Evolutionary conservation across 768 basidiomycete species (phyloP).

Genomic region (Sporobolomyces pararoseus): DNA sequence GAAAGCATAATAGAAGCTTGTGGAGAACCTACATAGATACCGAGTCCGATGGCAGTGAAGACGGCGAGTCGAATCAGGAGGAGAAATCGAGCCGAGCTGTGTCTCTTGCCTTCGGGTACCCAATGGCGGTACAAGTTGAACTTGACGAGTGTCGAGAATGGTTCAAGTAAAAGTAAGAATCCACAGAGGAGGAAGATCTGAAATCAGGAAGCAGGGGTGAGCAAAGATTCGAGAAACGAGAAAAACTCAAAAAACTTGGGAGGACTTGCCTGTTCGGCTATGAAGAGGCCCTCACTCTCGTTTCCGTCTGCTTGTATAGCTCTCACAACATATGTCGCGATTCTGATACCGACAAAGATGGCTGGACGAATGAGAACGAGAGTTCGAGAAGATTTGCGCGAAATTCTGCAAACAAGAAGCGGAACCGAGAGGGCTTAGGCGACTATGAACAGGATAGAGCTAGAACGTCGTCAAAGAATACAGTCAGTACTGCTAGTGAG

Average conservation of each 20-base stretch:
- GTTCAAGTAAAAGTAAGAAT: constrained; percentile 14
- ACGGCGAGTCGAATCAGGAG: neutral
- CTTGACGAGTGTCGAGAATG: constrained; percentile 6
- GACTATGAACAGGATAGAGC: constrained; percentile 28
- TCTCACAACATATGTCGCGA: constrained; percentile 29
- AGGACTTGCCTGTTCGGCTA: constrained; percentile 22
- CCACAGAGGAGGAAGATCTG: constrained; percentile 28
- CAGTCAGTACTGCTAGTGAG: no score
- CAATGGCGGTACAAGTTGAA: constrained; percentile 21
- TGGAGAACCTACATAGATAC: constrained; percentile 3
- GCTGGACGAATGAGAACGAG: constrained; percentile 10
- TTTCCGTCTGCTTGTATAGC: constrained; percentile 46
- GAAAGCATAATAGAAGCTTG: neutral
- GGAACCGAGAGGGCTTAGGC: constrained; percentile 4
- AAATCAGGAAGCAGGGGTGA: neutral
- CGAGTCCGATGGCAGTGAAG: constrained; percentile 3
- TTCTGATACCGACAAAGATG: constrained; percentile 5
- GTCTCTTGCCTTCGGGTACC: neutral
- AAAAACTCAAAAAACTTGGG: no score
- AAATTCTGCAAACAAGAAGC: neutral
- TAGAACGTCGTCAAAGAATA: neutral
- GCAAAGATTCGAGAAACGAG: neutral
- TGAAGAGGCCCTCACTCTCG: constrained; percentile 1
- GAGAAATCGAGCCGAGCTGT: neutral
- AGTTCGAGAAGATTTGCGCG: neutral